A percentile compares a stretch with the other conserved stretches of the same genome.
Conservation (phyloP, 2,329 filamentous ascomycete genomes). For the Pseudogymnoascus sp. region DNA sequence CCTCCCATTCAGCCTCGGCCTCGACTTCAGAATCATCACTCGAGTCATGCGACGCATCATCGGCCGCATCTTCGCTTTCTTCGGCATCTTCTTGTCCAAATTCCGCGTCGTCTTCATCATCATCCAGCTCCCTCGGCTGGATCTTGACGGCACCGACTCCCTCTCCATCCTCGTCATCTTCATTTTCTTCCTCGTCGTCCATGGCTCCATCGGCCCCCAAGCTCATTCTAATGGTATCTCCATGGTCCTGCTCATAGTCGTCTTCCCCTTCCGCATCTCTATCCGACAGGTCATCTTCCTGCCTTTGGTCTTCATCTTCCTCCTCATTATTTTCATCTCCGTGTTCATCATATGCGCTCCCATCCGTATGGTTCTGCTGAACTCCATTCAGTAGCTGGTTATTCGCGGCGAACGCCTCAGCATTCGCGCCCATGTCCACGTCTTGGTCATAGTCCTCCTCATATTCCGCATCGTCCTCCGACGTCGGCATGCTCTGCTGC, state of each 20-base stretch:
- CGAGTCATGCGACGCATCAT: conserved; percentile 21
- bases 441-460: conserved; percentile 31
- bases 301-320: conserved; percentile 32
- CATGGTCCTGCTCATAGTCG: conserved; percentile 25
- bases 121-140: conserved; percentile 26
- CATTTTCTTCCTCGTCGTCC: conserved; percentile 36
- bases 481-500: conserved; percentile 30
- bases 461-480: conserved; percentile 32
- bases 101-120: conserved; percentile 36
- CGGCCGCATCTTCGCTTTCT: conserved; percentile 25
- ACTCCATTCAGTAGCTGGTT: conserved; percentile 31
- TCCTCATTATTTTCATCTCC: conserved; percentile 19
- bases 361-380: conserved; percentile 21
- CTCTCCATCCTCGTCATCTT: conserved; percentile 35
- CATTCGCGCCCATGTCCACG: conserved; percentile 25
- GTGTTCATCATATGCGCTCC: conserved; percentile 18
- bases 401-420: conserved; percentile 31
- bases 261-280: conserved; percentile 35
- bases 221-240: conserved; percentile 23
- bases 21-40: conserved; percentile 52
- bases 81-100: conserved; percentile 26
- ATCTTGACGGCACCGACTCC: conserved; percentile 32
- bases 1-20: conserved; percentile 47
- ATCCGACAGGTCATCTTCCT: conserved; percentile 26
- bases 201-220: conserved; percentile 40